Evolutionary conservation across 2,329 filamentous ascomycete species (phyloP).

Genomic region (Drechmeria coniospora): DNA sequence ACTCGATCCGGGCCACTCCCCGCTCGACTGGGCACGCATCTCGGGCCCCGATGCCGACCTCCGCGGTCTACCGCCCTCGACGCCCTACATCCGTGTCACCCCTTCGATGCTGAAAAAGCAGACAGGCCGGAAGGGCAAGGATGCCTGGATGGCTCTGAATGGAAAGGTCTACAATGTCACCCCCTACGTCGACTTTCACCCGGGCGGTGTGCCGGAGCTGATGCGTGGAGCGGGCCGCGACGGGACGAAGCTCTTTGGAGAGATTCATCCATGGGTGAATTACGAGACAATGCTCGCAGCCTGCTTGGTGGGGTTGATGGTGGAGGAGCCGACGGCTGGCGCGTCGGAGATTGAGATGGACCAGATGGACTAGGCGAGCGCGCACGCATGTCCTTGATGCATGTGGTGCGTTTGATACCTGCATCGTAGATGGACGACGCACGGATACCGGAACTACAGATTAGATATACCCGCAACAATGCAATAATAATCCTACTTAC

Average conservation of each 20-base stretch:
- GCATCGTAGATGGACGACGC: no score
- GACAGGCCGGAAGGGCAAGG: slow-evolving; percentile 69
- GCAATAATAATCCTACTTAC: no score
- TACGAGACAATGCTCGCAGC: slow-evolving; percentile 53
- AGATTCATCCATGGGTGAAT: slow-evolving; percentile 59
- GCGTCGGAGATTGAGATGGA: slow-evolving; percentile 32
- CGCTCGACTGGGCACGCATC: slow-evolving; percentile 87
- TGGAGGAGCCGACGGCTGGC: slow-evolving; percentile 35
- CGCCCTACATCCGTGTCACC: slow-evolving; percentile 56
- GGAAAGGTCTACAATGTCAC: slow-evolving; percentile 91
- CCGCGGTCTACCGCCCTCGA: slow-evolving; percentile 39
- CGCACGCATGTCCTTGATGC: no score
- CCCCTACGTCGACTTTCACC: slow-evolving; percentile 81
- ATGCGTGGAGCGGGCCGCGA: slow-evolving; percentile 46
- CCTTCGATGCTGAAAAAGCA: slow-evolving; percentile 63
- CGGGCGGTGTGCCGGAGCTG: slow-evolving; percentile 67
- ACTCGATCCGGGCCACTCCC: slow-evolving; percentile 80
- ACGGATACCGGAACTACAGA: no score
- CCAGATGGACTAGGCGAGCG: slow-evolving; percentile 37
- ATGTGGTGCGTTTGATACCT: no score
- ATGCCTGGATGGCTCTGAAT: slow-evolving; percentile 81
- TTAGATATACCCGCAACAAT: no score
- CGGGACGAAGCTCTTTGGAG: slow-evolving; percentile 46
- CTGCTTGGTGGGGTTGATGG: slow-evolving; percentile 47
- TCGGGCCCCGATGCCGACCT: slow-evolving; percentile 49